Base-by-base conservation (phyloP, 805 yeast species). In the Zygosaccharomyces rouxii region DNA sequence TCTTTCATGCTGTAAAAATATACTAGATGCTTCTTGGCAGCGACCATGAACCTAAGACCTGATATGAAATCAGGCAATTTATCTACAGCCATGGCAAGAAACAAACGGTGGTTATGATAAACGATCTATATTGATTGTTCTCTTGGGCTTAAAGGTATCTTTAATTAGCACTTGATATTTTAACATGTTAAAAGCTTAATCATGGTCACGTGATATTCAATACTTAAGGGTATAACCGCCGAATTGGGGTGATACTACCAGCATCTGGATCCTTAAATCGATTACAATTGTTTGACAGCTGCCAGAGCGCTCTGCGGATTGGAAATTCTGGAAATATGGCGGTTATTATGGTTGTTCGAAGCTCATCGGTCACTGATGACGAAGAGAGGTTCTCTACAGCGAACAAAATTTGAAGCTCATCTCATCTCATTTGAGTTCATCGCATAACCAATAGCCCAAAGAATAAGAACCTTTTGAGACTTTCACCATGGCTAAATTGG, bases 401-500 rank as follows among this genome's bases (percentile, higher is more conserved):
- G 30, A 28, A 22, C 81, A 75, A 56, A 72, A 70, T 41, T 71
- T 64, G 54, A 79, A 83, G 48, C 83, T 66, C 61, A 80, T 81
- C 47, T 71, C 69, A 62, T 82, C 86, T 42, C 79, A 44, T 38
- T 42, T 19, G 31, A 35, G 38, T 28, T 25, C 39, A 33, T 10
- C 35, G 25, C 31, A 35, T 11, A 33, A 14, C 19, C 13, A 14
- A 14, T 16, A 33, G 21, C 9, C 4, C 9, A 19, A n/a, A 18
- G 5, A 23, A 13, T n/a, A 40, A 19, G 43, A 13, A 29, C 25
- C 35, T 11, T 14, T 6, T 9, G 7, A n/a, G 21, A 33, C 10
- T 33, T 14, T n/a, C 21, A 33, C 35, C 25, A 87, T 87, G 95
- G 85, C 85, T 30, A 85, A 84, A 55, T 71, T 86, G 29, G 92